Percentiles rank a stretch among this genome's conserved stretches.
phyloP scores from a whole-genome alignment of 495 filamentous ascomycete genomes.

The Penicillium verhagenii region DNA sequence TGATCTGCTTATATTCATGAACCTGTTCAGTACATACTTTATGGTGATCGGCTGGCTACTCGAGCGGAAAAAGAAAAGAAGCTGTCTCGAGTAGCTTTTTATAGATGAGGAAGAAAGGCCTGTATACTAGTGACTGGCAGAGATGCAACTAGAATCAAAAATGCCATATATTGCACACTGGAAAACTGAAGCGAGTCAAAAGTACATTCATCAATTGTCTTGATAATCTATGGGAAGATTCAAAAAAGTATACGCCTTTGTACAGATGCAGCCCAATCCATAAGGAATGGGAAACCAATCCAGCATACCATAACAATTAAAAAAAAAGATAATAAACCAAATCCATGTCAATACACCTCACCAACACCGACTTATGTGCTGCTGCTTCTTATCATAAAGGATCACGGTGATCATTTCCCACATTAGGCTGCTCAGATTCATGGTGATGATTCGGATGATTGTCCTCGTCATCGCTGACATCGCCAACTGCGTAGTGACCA shows the following conservation, averaged over 20 bases:
- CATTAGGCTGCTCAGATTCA: slow-evolving; percentile 10
- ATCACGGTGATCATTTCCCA: slow-evolving; percentile 1
- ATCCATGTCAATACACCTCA: neutral
- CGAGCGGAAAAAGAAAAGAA: neutral
- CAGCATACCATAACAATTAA: neutral
- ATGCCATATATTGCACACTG: neutral
- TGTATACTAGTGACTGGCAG: neutral
- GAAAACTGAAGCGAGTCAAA: neutral
- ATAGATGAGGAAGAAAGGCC: neutral
- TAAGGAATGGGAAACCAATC: neutral
- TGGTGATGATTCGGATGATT: neutral
- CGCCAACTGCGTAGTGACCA: slow-evolving; percentile 45
- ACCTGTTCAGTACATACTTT: neutral
- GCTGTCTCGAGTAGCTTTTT: neutral
- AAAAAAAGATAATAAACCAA: neutral
- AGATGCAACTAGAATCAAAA: neutral
- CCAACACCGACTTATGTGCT: neutral
- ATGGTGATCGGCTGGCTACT: neutral
- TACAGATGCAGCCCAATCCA: slow-evolving; percentile 10
- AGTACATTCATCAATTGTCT: slow-evolving; percentile 1
- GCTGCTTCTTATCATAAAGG: slow-evolving; percentile 13
- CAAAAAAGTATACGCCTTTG: slow-evolving; percentile 5
- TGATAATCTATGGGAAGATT: slow-evolving; percentile 10
- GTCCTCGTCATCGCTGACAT: slow-evolving; percentile 44
- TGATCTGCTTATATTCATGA: slow-evolving; percentile 14